Evolutionary conservation across 331 rosid species (phyloP).

Genomic region (Rhamnella rubrinervis): DNA sequence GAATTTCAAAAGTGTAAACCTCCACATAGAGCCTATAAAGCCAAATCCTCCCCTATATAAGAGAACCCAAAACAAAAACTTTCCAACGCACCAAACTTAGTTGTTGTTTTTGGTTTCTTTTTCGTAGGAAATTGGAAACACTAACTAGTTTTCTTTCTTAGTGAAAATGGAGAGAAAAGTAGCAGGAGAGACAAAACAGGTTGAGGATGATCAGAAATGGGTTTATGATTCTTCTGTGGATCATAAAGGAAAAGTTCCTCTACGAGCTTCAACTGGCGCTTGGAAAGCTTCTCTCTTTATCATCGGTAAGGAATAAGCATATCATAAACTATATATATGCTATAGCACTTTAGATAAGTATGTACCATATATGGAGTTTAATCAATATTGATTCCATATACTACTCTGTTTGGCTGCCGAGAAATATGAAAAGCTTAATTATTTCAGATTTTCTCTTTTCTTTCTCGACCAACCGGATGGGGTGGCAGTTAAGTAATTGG

Average conservation of each 20-base stretch:
- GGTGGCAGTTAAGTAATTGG: too few species aligned
- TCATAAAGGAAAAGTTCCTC: constrained; percentile 73
- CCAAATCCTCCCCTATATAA: constrained; percentile 15
- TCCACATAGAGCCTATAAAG: neutral
- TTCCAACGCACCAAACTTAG: neutral
- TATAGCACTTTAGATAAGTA: neutral
- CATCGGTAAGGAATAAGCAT: constrained; percentile 47
- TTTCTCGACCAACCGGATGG: too few species aligned
- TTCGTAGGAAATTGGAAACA: neutral
- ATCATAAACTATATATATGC: neutral
- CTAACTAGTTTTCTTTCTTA: too few species aligned
- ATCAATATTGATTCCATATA: neutral
- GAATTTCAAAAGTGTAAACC: constrained; percentile 3
- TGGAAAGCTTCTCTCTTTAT: constrained; percentile 91
- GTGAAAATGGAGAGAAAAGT: constrained; percentile 5
- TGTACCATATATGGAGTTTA: neutral
- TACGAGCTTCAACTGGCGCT: constrained; percentile 81
- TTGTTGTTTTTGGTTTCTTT: too few species aligned
- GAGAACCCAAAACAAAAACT: constrained; percentile 6
- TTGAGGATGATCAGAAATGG: constrained; percentile 45
- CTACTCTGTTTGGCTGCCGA: constrained; percentile 5
- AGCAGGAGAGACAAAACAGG: constrained; percentile 8
- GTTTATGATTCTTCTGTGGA: constrained; percentile 90
- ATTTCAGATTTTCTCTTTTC: too few species aligned
- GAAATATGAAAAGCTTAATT: neutral